Evolutionary conservation across 768 basidiomycete genomes (phyloP).

Genomic region (Rhodosporidiobolus odoratus): DNA sequence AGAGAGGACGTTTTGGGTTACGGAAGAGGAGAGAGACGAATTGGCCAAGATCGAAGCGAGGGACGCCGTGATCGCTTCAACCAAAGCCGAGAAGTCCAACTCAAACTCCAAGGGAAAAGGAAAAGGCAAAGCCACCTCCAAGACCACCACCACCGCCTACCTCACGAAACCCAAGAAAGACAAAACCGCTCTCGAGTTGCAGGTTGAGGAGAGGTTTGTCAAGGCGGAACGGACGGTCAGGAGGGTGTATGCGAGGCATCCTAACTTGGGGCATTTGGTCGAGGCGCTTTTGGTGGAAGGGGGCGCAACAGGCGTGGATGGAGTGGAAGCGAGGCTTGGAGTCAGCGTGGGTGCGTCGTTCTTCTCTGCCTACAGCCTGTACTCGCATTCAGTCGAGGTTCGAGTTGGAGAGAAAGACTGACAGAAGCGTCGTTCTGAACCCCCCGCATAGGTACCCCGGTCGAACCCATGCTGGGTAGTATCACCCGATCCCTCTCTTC

Average conservation of each 20-base stretch:
- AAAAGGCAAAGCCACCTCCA: conserved; percentile 43
- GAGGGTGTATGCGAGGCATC: conserved; percentile 70
- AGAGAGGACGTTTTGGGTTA: not conserved
- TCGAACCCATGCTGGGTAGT: conserved; percentile 79
- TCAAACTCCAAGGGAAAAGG: not conserved
- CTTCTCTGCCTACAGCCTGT: too few species aligned
- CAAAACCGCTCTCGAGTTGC: conserved; percentile 39
- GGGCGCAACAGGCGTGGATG: conserved; percentile 9
- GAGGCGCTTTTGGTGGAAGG: conserved; percentile 11
- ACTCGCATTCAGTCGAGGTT: conserved; percentile 21
- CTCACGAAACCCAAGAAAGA: conserved; percentile 45
- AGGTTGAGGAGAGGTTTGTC: conserved; percentile 50
- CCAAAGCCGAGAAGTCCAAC: conserved; percentile 43
- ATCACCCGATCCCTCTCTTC: conserved; percentile 78
- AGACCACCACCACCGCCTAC: too few species aligned
- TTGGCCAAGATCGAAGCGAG: conserved; percentile 39
- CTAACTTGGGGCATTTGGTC: conserved; percentile 59
- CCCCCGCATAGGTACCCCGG: conserved; percentile 57
- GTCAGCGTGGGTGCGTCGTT: conserved; percentile 27
- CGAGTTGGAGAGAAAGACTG: too few species aligned
- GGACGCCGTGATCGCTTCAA: not conserved
- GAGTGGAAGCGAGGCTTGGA: conserved; percentile 32
- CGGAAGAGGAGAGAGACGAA: not conserved
- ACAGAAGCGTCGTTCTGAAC: conserved; percentile 52
- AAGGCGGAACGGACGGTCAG: conserved; percentile 63